These are phyloP conservation scores for Pseudozyma sp. DNA, from an alignment of 1,284 basidiomycete species.

Conservation along the genomic window DNA sequence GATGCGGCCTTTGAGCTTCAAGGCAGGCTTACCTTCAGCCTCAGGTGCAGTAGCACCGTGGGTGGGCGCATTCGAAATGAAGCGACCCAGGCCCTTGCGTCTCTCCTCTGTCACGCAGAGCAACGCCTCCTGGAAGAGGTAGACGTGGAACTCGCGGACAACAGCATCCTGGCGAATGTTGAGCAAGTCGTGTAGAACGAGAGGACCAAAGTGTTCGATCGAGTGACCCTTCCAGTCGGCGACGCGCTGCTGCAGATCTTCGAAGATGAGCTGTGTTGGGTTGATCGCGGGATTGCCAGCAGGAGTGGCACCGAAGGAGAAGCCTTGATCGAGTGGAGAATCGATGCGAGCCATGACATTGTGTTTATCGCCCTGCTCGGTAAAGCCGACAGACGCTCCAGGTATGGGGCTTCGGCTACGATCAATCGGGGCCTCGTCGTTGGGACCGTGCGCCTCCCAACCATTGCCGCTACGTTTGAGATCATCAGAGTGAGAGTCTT, in stretches of 20 bases:
- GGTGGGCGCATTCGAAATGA: constrained; percentile 74
- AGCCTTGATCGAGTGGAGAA: constrained; percentile 42
- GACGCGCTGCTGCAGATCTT: constrained; percentile 86
- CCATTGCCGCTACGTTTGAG: constrained; percentile 49
- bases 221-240: constrained; percentile 95
- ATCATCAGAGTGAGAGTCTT: constrained; percentile 55
- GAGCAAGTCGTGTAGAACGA: constrained; percentile 90
- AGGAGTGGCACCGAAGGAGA: constrained; percentile 57
- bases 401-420: constrained; percentile 29
- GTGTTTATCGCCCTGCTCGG: constrained; percentile 40
- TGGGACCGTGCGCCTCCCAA: constrained; percentile 11
- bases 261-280: constrained; percentile 80
- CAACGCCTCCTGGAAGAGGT: constrained; percentile 94
- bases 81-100: constrained; percentile 78
- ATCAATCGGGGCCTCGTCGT: neutral
- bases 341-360: constrained; percentile 29
- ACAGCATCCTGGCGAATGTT: constrained; percentile 86
- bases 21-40: constrained; percentile 75
- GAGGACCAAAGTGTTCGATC: constrained; percentile 80
- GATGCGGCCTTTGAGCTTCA: constrained; percentile 92
- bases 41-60: constrained; percentile 12
- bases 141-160: constrained; percentile 90
- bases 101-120: constrained; percentile 96
- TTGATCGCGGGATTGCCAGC: constrained; percentile 63
- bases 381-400: constrained; percentile 23